Evolutionary conservation across 208 protist genomes (phyloP).

Genomic region (Eutreptiella sp.): DNA sequence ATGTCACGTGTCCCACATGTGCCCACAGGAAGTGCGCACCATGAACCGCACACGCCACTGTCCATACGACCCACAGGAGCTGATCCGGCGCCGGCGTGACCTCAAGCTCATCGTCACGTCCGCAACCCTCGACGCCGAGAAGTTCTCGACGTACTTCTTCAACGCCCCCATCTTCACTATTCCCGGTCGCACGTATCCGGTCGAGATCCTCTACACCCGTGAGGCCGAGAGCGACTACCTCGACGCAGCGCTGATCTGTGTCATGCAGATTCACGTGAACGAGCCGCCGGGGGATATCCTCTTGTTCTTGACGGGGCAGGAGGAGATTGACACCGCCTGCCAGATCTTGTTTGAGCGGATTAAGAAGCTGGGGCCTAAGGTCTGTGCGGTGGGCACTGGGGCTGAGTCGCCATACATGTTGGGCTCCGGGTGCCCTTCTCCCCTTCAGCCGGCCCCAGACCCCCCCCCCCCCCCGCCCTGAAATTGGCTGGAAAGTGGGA

Average conservation of each 20-base stretch:
- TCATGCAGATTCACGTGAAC: constrained; percentile 96
- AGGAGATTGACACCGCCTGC: constrained; percentile 98
- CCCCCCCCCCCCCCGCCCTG: too few species aligned
- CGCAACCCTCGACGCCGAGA: constrained; percentile 94
- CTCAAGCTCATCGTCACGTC: constrained; percentile 98
- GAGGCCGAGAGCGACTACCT: constrained; percentile 92
- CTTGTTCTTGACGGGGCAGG: constrained; percentile 98
- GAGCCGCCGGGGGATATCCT: constrained; percentile 97
- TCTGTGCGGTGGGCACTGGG: too few species aligned
- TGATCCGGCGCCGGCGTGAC: constrained; percentile 60
- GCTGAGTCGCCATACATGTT: too few species aligned
- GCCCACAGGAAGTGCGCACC: too few species aligned
- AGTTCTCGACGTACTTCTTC: constrained; percentile 97
- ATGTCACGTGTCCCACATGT: too few species aligned
- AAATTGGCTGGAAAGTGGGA: too few species aligned
- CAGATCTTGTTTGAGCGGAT: constrained; percentile 88
- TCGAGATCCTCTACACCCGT: constrained; percentile 90
- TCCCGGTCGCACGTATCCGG: constrained; percentile 93
- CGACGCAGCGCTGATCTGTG: constrained; percentile 88
- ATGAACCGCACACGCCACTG: too few species aligned
- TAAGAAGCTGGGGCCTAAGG: constrained; percentile 53
- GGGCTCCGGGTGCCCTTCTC: too few species aligned
- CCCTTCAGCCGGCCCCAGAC: too few species aligned
- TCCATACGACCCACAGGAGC: too few species aligned
- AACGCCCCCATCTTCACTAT: constrained; percentile 91